These are phyloP conservation scores for Geum urbanum DNA, from an alignment of 306 rosid genomes.

Conservation along the genomic window DNA sequence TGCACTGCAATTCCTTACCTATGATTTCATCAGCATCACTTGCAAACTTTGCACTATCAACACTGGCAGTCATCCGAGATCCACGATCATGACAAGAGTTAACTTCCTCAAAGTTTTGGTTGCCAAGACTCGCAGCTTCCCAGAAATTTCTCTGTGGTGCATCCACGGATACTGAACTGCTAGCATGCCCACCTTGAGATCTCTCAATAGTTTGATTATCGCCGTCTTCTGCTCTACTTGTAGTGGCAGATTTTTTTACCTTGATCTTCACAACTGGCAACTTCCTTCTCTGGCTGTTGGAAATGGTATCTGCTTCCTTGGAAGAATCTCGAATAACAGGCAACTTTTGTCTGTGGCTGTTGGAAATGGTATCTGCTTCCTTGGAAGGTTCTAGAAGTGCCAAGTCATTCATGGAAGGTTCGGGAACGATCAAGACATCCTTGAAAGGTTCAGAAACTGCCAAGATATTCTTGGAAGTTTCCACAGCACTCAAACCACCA, in stretches of 20 bases:
- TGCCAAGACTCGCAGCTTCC: constrained; percentile 51
- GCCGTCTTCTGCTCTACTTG: constrained; percentile 70
- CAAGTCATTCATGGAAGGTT: constrained; percentile 33
- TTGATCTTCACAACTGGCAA: constrained; percentile 63
- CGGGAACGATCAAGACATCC: constrained; percentile 7
- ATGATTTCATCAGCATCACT: constrained; percentile 64
- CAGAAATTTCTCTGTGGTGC: constrained; percentile 76
- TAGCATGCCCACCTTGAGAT: constrained; percentile 62
- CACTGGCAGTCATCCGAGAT: constrained; percentile 91
- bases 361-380: constrained; percentile 60
- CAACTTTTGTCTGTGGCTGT: constrained; percentile 60
- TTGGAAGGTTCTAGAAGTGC: constrained; percentile 44
- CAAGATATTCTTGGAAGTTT: constrained; percentile 1
- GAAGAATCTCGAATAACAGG: constrained; percentile 25
- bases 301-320: constrained; percentile 54
- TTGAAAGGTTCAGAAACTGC: constrained; percentile 8
- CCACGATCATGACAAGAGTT: constrained; percentile 73
- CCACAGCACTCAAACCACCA: constrained; percentile 14
- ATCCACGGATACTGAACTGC: constrained; percentile 93
- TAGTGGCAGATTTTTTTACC: constrained; percentile 76
- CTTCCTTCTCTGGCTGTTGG: constrained; percentile 63
- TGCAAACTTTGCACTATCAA: constrained; percentile 74
- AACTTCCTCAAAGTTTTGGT: constrained; percentile 71
- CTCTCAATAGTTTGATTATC: constrained; percentile 68
- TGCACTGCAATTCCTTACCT: constrained; percentile 78